Conservation (phyloP, 2,329 filamentous ascomycete genomes). For the Diaporthe vaccinii region DNA sequence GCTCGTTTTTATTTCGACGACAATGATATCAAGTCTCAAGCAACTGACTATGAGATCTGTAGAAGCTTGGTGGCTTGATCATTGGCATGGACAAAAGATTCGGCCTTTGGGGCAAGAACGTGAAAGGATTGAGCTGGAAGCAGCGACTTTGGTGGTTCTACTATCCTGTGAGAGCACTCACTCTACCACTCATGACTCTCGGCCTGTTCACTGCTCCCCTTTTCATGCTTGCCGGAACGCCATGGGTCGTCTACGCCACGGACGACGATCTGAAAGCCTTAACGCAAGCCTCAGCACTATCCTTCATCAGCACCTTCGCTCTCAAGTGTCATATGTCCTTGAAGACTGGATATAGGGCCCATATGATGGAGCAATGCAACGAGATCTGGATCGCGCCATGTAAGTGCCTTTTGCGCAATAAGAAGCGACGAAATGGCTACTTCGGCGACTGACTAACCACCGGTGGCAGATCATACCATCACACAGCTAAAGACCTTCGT, state of each 20-base stretch:
- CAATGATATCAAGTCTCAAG: neutral
- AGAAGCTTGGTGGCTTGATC: neutral
- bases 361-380: constrained; percentile 25
- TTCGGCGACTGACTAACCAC: neutral
- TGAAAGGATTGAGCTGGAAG: constrained; percentile 34
- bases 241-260: constrained; percentile 9
- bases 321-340: constrained; percentile 10
- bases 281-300: constrained; percentile 1
- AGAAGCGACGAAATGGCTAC: neutral
- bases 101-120: constrained; percentile 29
- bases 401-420: neutral
- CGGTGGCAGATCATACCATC: neutral
- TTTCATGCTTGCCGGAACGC: constrained; percentile 7
- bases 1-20: no score
- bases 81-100: constrained; percentile 28
- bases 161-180: constrained; percentile 5
- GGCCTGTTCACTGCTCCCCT: neutral
- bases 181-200: neutral
- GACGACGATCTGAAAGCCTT: constrained; percentile 2
- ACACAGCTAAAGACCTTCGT: constrained; percentile 58
- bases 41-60: neutral
- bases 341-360: constrained; percentile 13
- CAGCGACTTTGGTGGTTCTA: constrained; percentile 36
- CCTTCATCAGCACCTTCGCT: neutral
- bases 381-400: constrained; percentile 25